Conservation (phyloP, 23 red algal genomes). For the Gracilaria domingensis region DNA sequence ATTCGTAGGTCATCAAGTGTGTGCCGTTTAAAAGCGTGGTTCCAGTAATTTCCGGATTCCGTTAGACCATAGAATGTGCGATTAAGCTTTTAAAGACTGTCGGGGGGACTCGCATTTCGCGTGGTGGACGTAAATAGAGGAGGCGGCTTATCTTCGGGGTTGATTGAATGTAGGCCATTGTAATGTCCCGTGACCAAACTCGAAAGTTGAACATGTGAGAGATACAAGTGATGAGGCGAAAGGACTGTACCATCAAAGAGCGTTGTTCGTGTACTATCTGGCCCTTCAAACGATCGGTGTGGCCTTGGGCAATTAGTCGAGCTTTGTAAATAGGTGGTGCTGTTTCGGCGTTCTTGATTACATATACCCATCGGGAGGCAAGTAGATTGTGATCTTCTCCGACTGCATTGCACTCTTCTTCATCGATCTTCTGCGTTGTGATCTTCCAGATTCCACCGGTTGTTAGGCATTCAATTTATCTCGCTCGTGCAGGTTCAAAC, state of each 20-base stretch:
- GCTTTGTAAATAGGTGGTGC: not conserved
- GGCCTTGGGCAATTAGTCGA: slow-evolving; percentile 20
- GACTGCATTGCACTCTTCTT: too few relatives aligned
- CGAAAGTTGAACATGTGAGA: not conserved
- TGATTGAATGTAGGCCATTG: slow-evolving; percentile 39
- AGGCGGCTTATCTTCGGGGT: not conserved
- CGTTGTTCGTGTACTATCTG: slow-evolving; percentile 15
- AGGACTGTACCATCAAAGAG: not conserved
- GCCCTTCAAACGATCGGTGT: slow-evolving; percentile 28
- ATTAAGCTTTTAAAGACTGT: not conserved
- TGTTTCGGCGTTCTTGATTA: not conserved
- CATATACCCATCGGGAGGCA: too few relatives aligned
- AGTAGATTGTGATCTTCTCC: too few relatives aligned
- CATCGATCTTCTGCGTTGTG: too few relatives aligned
- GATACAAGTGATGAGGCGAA: not conserved
- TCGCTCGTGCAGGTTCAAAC: too few relatives aligned
- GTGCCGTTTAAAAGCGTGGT: not conserved
- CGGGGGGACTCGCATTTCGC: not conserved
- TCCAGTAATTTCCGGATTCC: slow-evolving; percentile 51
- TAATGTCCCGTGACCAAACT: slow-evolving; percentile 31
- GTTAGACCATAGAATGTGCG: slow-evolving; percentile 42
- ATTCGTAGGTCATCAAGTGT: slow-evolving; percentile 31
- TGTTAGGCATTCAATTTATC: too few relatives aligned
- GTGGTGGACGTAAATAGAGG: slow-evolving; percentile 1
- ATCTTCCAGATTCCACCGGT: too few relatives aligned